Evolutionary conservation across 2,329 filamentous ascomycete species (phyloP).

Genomic region (Graphilbum fragrans): DNA sequence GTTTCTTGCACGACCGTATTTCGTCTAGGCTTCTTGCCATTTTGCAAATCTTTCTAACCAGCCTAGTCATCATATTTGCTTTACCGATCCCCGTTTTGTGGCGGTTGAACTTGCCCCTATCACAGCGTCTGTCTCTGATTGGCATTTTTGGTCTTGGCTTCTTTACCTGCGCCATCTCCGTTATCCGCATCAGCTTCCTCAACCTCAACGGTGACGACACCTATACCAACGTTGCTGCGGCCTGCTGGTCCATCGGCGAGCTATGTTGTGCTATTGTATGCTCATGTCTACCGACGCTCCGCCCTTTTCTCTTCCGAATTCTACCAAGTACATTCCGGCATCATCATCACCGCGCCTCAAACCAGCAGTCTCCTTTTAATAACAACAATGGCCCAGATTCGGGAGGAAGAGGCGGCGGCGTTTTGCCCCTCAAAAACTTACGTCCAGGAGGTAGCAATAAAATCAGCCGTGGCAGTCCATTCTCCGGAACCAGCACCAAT

Average conservation of each 20-base stretch:
- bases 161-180: constrained; percentile 26
- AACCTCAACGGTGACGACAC: constrained; percentile 21
- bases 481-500: too few relatives aligned
- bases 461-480: too few relatives aligned
- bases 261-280: constrained; percentile 24
- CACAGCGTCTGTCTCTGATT: constrained; percentile 17
- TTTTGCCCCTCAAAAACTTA: too few relatives aligned
- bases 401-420: too few relatives aligned
- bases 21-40: too few relatives aligned
- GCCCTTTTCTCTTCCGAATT: constrained; percentile 15
- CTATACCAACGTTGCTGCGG: constrained; percentile 20
- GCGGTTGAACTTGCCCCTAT: constrained; percentile 11
- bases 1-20: background rate
- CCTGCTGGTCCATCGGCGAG: constrained; percentile 23
- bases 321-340: too few relatives aligned
- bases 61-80: constrained; percentile 20
- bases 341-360: too few relatives aligned
- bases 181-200: constrained; percentile 26
- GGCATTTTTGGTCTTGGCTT: constrained; percentile 26
- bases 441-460: too few relatives aligned
- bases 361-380: background rate
- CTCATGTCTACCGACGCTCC: constrained; percentile 22
- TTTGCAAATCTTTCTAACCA: too few relatives aligned
- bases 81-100: constrained; percentile 22
- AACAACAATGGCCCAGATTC: too few relatives aligned